A percentile compares a stretch with the other conserved stretches of the same genome.
These are phyloP conservation scores for Nicotiana sylvestris DNA, from an alignment of 257 asterid genomes.

Conservation along the genomic window DNA sequence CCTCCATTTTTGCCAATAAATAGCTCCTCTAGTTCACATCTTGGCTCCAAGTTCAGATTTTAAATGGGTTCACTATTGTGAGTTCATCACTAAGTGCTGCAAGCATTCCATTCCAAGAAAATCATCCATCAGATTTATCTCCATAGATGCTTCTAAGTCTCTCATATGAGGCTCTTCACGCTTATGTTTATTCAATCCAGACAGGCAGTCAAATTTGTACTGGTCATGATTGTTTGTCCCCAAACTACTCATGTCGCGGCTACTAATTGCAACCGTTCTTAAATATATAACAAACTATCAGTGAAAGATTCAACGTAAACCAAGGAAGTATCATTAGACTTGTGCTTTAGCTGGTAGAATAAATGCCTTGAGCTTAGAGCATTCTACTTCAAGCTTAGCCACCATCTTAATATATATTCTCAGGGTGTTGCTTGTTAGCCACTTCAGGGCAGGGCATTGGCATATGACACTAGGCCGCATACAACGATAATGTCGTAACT, in stretches of 20 bases:
- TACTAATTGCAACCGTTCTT: slow-evolving; percentile 38
- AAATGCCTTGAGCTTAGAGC: slow-evolving; percentile 49
- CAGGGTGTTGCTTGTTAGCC: slow-evolving; percentile 72
- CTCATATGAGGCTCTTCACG: slow-evolving; percentile 24
- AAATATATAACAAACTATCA: slow-evolving; percentile 56
- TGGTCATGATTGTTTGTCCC: slow-evolving; percentile 24
- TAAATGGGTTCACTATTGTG: slow-evolving; percentile 15
- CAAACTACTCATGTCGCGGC: slow-evolving; percentile 24
- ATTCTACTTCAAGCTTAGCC: slow-evolving; percentile 74
- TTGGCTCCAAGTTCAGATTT: slow-evolving; percentile 37
- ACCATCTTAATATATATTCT: slow-evolving; percentile 41
- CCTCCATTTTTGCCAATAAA: slow-evolving; percentile 26
- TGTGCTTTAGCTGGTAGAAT: slow-evolving; percentile 30
- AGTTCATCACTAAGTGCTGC: slow-evolving; percentile 32
- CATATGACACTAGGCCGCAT: too few species aligned
- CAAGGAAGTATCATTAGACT: slow-evolving; percentile 42
- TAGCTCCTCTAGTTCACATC: slow-evolving; percentile 36
- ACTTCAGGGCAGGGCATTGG: slow-evolving; percentile 26
- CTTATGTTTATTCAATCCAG: slow-evolving; percentile 22
- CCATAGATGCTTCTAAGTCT: slow-evolving; percentile 36
- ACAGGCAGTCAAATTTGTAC: slow-evolving; percentile 8
- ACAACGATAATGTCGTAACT: too few species aligned
- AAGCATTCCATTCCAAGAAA: slow-evolving; percentile 86
- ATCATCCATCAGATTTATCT: slow-evolving; percentile 73
- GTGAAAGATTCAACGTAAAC: slow-evolving; percentile 39